Percentiles rank a stretch among this genome's conserved stretches.
Conservation (phyloP, 352 stramenopile species). For the Pythium vanterpoolii region DNA sequence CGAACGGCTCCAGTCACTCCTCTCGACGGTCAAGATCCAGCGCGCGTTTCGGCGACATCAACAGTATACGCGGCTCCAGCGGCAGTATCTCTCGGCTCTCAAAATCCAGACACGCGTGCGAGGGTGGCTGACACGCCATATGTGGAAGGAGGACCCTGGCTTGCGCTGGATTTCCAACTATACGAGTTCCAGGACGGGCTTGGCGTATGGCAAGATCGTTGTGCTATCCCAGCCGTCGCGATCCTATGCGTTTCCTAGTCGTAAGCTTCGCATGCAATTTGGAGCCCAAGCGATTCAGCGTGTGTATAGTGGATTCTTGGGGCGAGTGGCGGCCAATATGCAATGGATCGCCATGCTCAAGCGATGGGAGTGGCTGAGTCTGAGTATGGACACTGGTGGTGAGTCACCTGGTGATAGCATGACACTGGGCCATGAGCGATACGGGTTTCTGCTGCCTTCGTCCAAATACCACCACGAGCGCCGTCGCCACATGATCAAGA, state of each 20-base stretch:
- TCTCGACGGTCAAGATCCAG: slow-evolving; percentile 59
- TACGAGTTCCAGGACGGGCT: slow-evolving; percentile 35
- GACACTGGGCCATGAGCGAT: slow-evolving; percentile 46
- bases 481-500: slow-evolving; percentile 45
- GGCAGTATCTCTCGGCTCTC: slow-evolving; percentile 43
- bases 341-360: slow-evolving; percentile 66
- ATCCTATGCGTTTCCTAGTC: slow-evolving; percentile 57
- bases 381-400: slow-evolving; percentile 32
- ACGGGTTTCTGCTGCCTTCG: slow-evolving; percentile 56
- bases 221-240: slow-evolving; percentile 33
- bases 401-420: slow-evolving; percentile 41
- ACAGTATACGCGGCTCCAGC: slow-evolving; percentile 40
- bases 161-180: slow-evolving; percentile 37
- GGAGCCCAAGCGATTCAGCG: slow-evolving; percentile 45
- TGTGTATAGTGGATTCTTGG: slow-evolving; percentile 43
- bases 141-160: slow-evolving; percentile 63
- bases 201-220: slow-evolving; percentile 48
- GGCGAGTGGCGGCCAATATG: slow-evolving; percentile 57
- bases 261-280: slow-evolving; percentile 36
- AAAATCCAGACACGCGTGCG: slow-evolving; percentile 52
- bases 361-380: slow-evolving; percentile 57
- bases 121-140: slow-evolving; percentile 59
- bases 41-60: slow-evolving; percentile 51
- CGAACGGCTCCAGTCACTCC: slow-evolving; percentile 40
- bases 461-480: slow-evolving; percentile 41